phyloP scores from a whole-genome alignment of 768 basidiomycete species.

The Leccinum rimulosum region DNA sequence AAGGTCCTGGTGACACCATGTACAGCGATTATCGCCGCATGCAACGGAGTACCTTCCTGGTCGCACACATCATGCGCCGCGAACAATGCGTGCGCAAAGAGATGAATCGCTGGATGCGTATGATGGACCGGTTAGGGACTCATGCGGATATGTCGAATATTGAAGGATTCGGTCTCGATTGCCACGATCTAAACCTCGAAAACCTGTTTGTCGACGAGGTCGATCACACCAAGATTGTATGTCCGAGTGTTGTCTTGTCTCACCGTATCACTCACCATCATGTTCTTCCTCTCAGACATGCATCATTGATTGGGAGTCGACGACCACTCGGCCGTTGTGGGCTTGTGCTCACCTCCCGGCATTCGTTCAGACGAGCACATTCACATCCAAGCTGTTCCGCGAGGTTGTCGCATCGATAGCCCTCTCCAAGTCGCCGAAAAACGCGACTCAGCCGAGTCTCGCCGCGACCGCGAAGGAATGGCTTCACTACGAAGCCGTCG shows the following conservation, averaged over 20 bases:
- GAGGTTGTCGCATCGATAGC: slow-evolving; percentile 54
- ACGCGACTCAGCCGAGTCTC: slow-evolving; percentile 29
- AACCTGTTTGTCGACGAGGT: slow-evolving; percentile 78
- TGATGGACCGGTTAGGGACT: slow-evolving; percentile 60
- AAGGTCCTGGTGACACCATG: slow-evolving; percentile 71
- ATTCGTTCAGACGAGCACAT: slow-evolving; percentile 75
- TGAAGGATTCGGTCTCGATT: slow-evolving; percentile 78
- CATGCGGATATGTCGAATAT: slow-evolving; percentile 28
- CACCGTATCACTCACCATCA: not conserved
- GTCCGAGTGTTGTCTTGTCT: slow-evolving; percentile 26
- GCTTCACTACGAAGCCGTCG: slow-evolving; percentile 68
- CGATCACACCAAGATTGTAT: slow-evolving; percentile 67
- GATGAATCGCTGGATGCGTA: slow-evolving; percentile 65
- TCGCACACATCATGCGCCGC: slow-evolving; percentile 64
- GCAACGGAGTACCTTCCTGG: slow-evolving; percentile 75
- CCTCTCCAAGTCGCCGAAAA: slow-evolving; percentile 21
- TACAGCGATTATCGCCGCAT: slow-evolving; percentile 81
- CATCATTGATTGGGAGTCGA: slow-evolving; percentile 90
- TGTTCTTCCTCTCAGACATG: slow-evolving; percentile 54
- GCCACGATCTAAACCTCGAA: slow-evolving; percentile 82
- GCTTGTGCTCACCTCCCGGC: slow-evolving; percentile 79
- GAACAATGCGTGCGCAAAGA: slow-evolving; percentile 64
- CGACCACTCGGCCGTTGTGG: slow-evolving; percentile 85
- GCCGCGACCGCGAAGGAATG: slow-evolving; percentile 59
- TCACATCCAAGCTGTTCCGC: slow-evolving; percentile 70